Evolutionary conservation across 768 basidiomycete species (phyloP).

Genomic region (Panellus pusillus): DNA sequence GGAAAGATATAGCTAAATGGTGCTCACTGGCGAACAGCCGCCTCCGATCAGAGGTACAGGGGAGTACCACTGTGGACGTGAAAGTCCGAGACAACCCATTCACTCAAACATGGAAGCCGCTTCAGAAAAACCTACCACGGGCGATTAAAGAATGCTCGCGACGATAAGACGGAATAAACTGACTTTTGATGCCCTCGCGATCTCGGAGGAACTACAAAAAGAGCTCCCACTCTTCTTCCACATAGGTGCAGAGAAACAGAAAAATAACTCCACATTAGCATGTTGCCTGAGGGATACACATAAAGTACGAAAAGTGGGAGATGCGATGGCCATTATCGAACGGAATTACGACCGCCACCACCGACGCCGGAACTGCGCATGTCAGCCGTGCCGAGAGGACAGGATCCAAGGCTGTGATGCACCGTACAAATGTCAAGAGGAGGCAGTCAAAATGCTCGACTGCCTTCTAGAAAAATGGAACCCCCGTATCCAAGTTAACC

Average conservation of each 20-base stretch:
- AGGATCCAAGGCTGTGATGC: neutral
- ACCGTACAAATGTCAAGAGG: too few relatives aligned
- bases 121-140: constrained; percentile 6
- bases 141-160: constrained; percentile 21
- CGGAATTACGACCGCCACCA: neutral
- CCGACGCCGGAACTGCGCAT: neutral
- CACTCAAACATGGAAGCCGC: constrained; percentile 28
- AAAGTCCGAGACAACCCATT: constrained; percentile 20
- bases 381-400: neutral
- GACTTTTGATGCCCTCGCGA: constrained; percentile 11
- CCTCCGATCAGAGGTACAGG: constrained; percentile 3
- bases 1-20: constrained; percentile 26
- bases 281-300: neutral
- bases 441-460: neutral
- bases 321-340: neutral
- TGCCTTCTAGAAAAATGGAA: constrained; percentile 2
- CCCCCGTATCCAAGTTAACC: neutral
- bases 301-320: neutral
- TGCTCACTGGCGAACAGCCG: constrained; percentile 27
- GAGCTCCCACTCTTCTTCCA: constrained; percentile 35
- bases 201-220: constrained; percentile 11
- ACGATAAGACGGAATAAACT: constrained; percentile 24
- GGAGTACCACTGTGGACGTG: neutral
- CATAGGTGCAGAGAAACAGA: constrained; percentile 7
- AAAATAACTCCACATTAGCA: neutral